These are phyloP conservation scores for Solanum paucissectum DNA, from an alignment of 257 asterid genomes.

Conservation along the genomic window DNA sequence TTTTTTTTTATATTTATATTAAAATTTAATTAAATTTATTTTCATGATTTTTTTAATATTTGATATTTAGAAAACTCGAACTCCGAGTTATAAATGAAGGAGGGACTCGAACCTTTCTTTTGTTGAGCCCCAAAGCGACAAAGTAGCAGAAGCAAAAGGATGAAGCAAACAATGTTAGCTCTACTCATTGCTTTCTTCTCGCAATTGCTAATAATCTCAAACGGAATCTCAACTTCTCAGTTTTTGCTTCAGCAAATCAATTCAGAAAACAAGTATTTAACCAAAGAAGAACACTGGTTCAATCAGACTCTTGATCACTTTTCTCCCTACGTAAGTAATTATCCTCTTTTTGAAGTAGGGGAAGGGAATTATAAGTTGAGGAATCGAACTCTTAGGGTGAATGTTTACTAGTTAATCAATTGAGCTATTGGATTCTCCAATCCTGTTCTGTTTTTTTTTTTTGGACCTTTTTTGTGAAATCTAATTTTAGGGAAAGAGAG, in stretches of 20 bases:
- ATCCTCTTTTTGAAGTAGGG: neutral
- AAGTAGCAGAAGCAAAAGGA: neutral
- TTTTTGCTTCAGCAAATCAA: constrained; percentile 17
- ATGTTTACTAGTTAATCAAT: neutral
- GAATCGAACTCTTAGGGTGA: neutral
- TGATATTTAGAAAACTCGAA: no score
- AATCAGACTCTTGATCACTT: constrained; percentile 84
- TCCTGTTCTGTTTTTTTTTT: neutral
- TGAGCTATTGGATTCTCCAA: neutral
- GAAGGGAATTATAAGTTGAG: neutral
- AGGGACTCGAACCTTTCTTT: neutral
- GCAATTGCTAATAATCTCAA: constrained; percentile 3
- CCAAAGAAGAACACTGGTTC: constrained; percentile 58
- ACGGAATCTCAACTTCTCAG: constrained; percentile 22
- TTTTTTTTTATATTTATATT: no score
- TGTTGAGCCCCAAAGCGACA: neutral
- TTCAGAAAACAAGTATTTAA: constrained; percentile 36
- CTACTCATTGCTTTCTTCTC: neutral
- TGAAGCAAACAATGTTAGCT: neutral
- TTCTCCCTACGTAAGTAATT: constrained; percentile 66
- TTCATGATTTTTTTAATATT: no score
- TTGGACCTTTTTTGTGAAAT: neutral
- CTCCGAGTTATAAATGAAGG: no score
- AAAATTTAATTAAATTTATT: no score
- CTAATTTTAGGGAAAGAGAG: neutral